Base-by-base conservation (phyloP, 352 stramenopile genomes). In the Phytophthora citricola region DNA sequence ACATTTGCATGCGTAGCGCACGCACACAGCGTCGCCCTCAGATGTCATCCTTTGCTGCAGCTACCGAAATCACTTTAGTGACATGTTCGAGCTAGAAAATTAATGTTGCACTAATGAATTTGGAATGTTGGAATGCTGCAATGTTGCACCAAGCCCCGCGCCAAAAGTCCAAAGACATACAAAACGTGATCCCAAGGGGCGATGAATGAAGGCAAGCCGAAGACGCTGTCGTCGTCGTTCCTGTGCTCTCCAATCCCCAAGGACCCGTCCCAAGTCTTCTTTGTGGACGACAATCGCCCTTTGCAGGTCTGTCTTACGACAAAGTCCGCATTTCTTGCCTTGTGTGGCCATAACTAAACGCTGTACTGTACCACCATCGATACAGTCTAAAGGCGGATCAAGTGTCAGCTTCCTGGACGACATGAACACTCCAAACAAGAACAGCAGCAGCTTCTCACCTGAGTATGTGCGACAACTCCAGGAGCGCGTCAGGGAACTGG, bases 1-100 rank as follows among this genome's bases (percentile, higher is more conserved):
- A 71, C 87, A 95, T 47, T 78, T 75, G 74, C 87, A 95, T 45
- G 68, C 79, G 69, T 95, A 95, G 60, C 69, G 76, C 48, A 95
- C 75, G 65, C 62, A 49, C 7, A 71, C 45, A 4, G 40, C 52
- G n/a, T 65, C 54, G 2, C 32, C 31, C n/a, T 70, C 31, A 10
- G 20, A 36, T 15, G n/a, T 17, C 54, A 66, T 73, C 5, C 22
- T 43, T 20, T 22, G 22, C 6, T 39, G 8, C 5, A 10, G 31
- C 31, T 36, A 36, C 31, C 9, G 10, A 36, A 36, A 36, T 22
- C 49, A 57, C 15, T 39, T 40, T 53, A 55, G 31, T 55, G 48
- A 55, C 48, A 55, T 55, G 26, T 50, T 60, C 48, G 52, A 58
- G 45, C 17, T 6, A 14, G 4, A 56, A 56, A 29, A 0, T 5